Conservation (phyloP, 805 yeast species). For the Wickerhamiella allomyrinae region DNA sequence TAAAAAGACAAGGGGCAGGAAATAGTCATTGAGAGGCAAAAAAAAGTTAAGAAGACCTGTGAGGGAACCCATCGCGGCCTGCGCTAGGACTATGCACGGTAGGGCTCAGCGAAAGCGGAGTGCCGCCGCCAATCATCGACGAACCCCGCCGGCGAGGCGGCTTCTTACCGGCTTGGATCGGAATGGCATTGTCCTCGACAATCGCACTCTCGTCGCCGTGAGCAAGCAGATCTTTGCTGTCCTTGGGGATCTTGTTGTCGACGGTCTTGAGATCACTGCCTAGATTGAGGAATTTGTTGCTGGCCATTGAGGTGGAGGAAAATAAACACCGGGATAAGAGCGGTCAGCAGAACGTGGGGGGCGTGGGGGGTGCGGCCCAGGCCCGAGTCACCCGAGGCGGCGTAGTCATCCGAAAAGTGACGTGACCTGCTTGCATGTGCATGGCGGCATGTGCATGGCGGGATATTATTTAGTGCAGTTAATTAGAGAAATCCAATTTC, state of each 20-base stretch:
- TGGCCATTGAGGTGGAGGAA: not conserved
- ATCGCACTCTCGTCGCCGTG: not conserved
- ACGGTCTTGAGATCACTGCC: conserved; percentile 5
- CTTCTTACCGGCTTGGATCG: not conserved
- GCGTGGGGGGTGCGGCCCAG: too few relatives aligned
- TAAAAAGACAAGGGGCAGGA: too few relatives aligned
- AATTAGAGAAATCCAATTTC: too few relatives aligned
- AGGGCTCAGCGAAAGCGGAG: conserved; percentile 12
- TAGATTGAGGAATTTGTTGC: conserved; percentile 3
- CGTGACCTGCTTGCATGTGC: too few relatives aligned
- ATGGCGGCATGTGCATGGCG: too few relatives aligned
- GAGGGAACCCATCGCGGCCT: not conserved
- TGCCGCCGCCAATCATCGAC: conserved; percentile 16
- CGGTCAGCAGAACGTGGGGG: too few relatives aligned
- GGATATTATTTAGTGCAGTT: too few relatives aligned
- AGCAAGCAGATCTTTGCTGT: too few relatives aligned
- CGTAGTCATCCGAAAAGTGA: too few relatives aligned
- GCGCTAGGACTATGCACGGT: conserved; percentile 1
- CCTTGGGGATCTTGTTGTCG: not conserved
- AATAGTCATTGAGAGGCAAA: too few relatives aligned
- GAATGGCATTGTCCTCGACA: not conserved
- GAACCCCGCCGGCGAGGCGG: conserved; percentile 11
- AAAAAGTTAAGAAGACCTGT: not conserved
- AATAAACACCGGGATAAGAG: not conserved
- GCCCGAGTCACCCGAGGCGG: too few relatives aligned